Percentiles rank a stretch among this genome's conserved stretches.
Conservation (phyloP, 345 rosid species). For the Hypericum perforatum region DNA sequence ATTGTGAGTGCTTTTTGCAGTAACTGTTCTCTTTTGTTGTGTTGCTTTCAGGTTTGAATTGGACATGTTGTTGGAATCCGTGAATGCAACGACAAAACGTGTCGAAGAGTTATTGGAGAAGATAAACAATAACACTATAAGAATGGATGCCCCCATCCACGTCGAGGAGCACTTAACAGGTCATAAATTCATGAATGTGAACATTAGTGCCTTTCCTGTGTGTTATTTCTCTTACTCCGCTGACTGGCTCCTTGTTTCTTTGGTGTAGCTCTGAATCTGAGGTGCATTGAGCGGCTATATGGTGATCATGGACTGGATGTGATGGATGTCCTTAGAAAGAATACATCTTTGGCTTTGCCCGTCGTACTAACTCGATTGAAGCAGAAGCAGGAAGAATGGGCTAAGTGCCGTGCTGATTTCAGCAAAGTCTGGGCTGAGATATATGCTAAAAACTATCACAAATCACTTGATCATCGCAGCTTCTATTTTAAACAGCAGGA, state of each 20-base stretch:
- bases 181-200: slow-evolving; percentile 20
- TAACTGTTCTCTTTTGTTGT: slow-evolving; percentile 13
- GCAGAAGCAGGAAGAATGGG: slow-evolving; percentile 14
- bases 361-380: slow-evolving; percentile 8
- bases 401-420: neutral
- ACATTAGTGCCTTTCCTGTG: too few species aligned
- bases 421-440: slow-evolving; percentile 3
- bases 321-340: neutral
- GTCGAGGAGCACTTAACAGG: slow-evolving; percentile 85
- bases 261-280: slow-evolving; percentile 3
- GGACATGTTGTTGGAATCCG: slow-evolving; percentile 95
- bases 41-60: slow-evolving; percentile 72
- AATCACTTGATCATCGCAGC: slow-evolving; percentile 3
- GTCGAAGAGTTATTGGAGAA: slow-evolving; percentile 80
- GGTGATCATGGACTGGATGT: slow-evolving; percentile 18
- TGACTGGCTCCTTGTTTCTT: neutral
- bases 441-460: slow-evolving; percentile 1
- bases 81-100: slow-evolving; percentile 62
- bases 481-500: slow-evolving; percentile 6
- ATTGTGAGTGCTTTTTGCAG: neutral
- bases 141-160: slow-evolving; percentile 44
- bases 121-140: slow-evolving; percentile 51
- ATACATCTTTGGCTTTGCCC: slow-evolving; percentile 11
- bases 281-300: slow-evolving; percentile 16
- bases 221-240: too few species aligned